Evolutionary conservation across 768 basidiomycete genomes (phyloP).

Genomic region (Phylloporus arenicola): DNA sequence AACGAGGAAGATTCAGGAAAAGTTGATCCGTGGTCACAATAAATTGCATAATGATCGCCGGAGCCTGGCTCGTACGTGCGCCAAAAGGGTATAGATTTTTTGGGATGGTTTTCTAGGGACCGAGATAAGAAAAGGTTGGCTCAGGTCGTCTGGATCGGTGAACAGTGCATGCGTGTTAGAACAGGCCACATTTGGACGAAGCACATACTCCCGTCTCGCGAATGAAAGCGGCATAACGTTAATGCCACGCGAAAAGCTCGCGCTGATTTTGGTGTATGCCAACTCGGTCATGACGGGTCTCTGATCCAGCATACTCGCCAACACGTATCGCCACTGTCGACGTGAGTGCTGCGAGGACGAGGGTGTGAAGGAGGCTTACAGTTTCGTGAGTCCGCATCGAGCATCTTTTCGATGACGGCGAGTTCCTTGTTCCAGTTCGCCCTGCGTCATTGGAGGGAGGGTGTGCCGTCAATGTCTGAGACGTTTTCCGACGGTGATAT

Average conservation of each 20-base stretch:
- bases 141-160: constrained; percentile 94
- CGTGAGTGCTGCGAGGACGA: background rate
- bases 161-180: constrained; percentile 66
- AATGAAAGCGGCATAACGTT: constrained; percentile 58
- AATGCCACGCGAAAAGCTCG: constrained; percentile 98
- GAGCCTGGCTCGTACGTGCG: too few relatives aligned
- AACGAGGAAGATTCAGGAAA: too few relatives aligned
- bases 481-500: constrained; percentile 85
- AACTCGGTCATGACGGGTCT: constrained; percentile 64
- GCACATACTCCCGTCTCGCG: constrained; percentile 63
- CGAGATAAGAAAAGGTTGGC: constrained; percentile 24
- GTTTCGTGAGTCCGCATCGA: constrained; percentile 86
- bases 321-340: constrained; percentile 67
- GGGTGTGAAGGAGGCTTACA: constrained; percentile 52
- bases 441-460: constrained; percentile 64
- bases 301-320: constrained; percentile 60
- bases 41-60: too few relatives aligned
- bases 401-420: constrained; percentile 85
- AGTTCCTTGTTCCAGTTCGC: constrained; percentile 83
- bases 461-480: constrained; percentile 46
- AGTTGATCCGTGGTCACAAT: too few relatives aligned
- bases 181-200: background rate
- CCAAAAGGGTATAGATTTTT: too few relatives aligned
- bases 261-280: constrained; percentile 88
- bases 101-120: too few relatives aligned